phyloP scores from a whole-genome alignment of 1,139 yeast genomes.

The Taphrina communis region DNA sequence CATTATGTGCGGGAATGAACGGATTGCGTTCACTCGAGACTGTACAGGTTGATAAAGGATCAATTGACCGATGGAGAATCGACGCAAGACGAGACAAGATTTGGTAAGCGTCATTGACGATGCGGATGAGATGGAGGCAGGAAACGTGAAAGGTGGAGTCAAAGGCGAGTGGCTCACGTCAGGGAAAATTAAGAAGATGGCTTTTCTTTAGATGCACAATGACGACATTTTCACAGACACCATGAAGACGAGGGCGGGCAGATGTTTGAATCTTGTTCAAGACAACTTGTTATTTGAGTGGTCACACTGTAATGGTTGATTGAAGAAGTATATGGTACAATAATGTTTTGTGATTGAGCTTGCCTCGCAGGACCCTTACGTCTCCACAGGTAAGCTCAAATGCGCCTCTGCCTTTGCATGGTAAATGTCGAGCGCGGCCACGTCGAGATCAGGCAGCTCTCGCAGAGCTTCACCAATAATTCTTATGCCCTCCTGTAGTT shows the following conservation, averaged over 20 bases:
- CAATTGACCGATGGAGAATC: background rate
- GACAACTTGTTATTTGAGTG: too few relatives aligned
- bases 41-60: background rate
- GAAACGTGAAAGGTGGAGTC: background rate
- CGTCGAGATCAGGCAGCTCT: conserved; percentile 61
- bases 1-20: background rate
- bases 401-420: conserved; percentile 33
- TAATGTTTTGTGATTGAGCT: too few relatives aligned
- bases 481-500: conserved; percentile 78
- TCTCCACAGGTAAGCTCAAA: conserved; percentile 30
- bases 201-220: conserved; percentile 5
- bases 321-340: too few relatives aligned
- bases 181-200: conserved; percentile 6
- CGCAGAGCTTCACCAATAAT: conserved; percentile 68
- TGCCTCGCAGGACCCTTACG: background rate
- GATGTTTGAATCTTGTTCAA: too few relatives aligned
- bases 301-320: too few relatives aligned
- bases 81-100: background rate
- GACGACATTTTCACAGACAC: conserved; percentile 1
- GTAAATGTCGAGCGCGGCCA: conserved; percentile 14
- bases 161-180: conserved; percentile 1
- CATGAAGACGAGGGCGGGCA: too few relatives aligned
- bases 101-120: conserved; percentile 12
- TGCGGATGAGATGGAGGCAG: background rate
- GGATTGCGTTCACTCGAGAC: background rate